phyloP scores from a whole-genome alignment of 2,329 filamentous ascomycete species.

The Epichloe sp. region DNA sequence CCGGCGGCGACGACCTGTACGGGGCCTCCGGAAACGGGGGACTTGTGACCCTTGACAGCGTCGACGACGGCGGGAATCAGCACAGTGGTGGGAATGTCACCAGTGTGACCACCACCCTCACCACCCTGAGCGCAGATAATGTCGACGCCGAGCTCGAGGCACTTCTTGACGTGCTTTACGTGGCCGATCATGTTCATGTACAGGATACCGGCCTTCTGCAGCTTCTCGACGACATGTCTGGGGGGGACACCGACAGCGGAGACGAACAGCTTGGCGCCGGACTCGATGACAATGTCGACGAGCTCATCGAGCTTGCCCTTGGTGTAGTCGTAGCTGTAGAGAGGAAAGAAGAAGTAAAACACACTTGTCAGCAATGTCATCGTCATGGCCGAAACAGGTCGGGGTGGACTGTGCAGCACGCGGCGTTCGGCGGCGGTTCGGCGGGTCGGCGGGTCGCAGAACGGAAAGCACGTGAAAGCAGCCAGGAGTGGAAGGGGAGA shows the following conservation, averaged over 20 bases:
- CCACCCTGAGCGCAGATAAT: conserved; percentile 98
- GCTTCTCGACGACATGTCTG: conserved; percentile 73
- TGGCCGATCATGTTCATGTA: conserved; percentile 99
- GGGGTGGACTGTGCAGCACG: not conserved
- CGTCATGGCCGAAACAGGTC: not conserved
- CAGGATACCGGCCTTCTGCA: conserved; percentile 76
- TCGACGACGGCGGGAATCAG: conserved; percentile 88
- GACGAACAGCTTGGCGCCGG: conserved; percentile 84
- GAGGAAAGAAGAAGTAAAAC: not conserved
- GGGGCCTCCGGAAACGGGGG: conserved; percentile 72
- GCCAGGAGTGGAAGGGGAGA: not conserved
- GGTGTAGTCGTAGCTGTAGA: conserved; percentile 87
- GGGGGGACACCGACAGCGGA: conserved; percentile 95
- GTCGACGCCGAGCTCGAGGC: conserved; percentile 80
- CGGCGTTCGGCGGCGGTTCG: not conserved
- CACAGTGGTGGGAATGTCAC: conserved; percentile 81
- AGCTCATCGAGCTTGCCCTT: conserved; percentile 95
- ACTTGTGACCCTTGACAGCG: conserved; percentile 66
- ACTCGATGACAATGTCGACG: conserved; percentile 83
- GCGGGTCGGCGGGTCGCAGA: not conserved
- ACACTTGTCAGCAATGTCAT: not conserved
- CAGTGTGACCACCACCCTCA: conserved; percentile 93
- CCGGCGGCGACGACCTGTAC: conserved; percentile 91
- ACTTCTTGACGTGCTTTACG: conserved; percentile 97
- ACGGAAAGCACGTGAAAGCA: not conserved